Percentiles rank a stretch among this genome's conserved stretches.
Conservation (phyloP, 352 stramenopile species). For the Thraustochytrium striatum region DNA sequence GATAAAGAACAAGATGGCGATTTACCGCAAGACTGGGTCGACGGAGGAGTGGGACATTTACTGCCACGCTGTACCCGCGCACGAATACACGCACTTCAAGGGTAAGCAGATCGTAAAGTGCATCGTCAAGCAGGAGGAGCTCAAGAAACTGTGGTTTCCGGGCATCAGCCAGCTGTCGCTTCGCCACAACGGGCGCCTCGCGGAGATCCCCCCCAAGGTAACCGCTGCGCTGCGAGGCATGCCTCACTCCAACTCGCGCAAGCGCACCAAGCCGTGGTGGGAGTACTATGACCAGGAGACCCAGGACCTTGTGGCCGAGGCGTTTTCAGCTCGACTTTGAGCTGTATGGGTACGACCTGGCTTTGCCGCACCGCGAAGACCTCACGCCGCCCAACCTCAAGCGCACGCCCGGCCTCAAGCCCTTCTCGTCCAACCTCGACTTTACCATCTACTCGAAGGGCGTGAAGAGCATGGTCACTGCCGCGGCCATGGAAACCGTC, state of each 20-base stretch:
- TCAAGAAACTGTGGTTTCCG: conserved; percentile 51
- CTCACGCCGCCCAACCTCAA: conserved; percentile 35
- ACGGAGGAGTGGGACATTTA: conserved; percentile 60
- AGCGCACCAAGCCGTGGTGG: conserved; percentile 55
- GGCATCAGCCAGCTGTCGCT: conserved; percentile 52
- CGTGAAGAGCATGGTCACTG: too few relatives aligned
- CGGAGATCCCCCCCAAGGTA: conserved; percentile 55
- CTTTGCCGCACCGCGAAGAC: conserved; percentile 53
- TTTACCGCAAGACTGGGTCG: conserved; percentile 54
- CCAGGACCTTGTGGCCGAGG: conserved; percentile 56
- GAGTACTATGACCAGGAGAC: conserved; percentile 60
- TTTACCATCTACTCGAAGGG: conserved; percentile 48
- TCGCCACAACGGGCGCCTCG: conserved; percentile 48
- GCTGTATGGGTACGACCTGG: conserved; percentile 55
- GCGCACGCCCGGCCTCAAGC: neutral
- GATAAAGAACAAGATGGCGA: conserved; percentile 53
- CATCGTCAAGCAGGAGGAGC: conserved; percentile 60
- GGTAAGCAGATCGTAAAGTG: conserved; percentile 58
- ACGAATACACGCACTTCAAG: conserved; percentile 57
- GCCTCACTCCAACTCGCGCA: conserved; percentile 58
- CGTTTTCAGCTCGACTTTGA: conserved; percentile 58
- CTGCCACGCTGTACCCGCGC: conserved; percentile 57
- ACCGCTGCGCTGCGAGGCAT: conserved; percentile 56
- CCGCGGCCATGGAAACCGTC: too few relatives aligned
- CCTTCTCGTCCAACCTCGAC: conserved; percentile 47